Evolutionary conservation across 2,329 filamentous ascomycete species (phyloP), one percentile per base, ranked within the genome.

Genomic region (Metarhizium brunneum): DNA sequence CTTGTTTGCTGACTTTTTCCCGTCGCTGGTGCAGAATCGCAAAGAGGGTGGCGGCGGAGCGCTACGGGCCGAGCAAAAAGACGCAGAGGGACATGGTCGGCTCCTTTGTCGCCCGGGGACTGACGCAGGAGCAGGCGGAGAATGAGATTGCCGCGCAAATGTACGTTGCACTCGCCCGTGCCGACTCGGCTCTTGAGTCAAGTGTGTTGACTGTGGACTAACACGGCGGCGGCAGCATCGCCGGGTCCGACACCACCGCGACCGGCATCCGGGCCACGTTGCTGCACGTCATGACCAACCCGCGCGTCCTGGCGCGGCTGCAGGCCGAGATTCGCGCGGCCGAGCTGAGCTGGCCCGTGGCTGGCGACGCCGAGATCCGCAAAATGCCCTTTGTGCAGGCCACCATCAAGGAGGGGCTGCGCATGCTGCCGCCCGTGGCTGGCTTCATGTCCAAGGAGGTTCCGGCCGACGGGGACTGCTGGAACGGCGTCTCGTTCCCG

Each of bases 201-300:
- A 25, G 7, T 11, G 32, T 35, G 7, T 35, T 35, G 25, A 35
- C 2, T 35, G 32, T 25, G 25, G 25, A 25, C 38, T 40, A 40
- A 40, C 38, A 40, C 38, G 14, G 11, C 14, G 13, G 5, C 38
- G 14, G 53, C 49, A 73, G 73, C 45, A 69, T 81, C 5, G 81
- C 80, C 4, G 82, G 81, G 4, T 79, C 79, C 0, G 81, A 84
- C 57, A 83, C 79, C 3, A 81, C 80, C 0, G 79, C 82, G 0
- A 80, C 78, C 0, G 74, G 74, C 2, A 73, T 85, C 10, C 75
- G 81, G 2, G 70, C 75, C 42, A 80, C 75, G 1, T 59, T 84
- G 54, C 71, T 83, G 25, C 73, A 79, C 62, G 64, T 84, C 55
- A 73, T 77, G 25, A 78, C 74, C n/a, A 76, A 73, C 29, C 76